Conservation (phyloP, 805 yeast genomes). For the Wickerhamiella allomyrinae region DNA sequence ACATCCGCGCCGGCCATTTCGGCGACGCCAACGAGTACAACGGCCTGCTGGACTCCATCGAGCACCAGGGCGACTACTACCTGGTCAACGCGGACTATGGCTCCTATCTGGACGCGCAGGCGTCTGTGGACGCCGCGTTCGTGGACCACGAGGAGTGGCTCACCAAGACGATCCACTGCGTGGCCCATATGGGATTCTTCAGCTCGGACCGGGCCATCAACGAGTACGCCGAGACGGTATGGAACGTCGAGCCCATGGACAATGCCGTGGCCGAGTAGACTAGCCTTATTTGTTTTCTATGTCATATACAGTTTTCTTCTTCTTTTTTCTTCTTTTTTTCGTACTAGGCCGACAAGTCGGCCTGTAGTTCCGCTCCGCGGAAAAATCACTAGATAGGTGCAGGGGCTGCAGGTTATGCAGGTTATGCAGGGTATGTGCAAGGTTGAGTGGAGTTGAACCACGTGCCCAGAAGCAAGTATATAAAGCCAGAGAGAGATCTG, state of each 20-base stretch:
- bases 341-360: too few species aligned
- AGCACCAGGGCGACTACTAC: constrained; percentile 68
- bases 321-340: too few species aligned
- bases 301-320: too few species aligned
- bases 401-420: too few species aligned
- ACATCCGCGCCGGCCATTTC: constrained; percentile 55
- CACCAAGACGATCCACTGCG: constrained; percentile 59
- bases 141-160: constrained; percentile 58
- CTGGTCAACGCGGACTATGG: constrained; percentile 83
- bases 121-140: constrained; percentile 57
- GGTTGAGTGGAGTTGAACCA: too few species aligned
- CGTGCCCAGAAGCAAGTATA: too few species aligned
- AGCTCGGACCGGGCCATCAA: constrained; percentile 80
- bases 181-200: constrained; percentile 90
- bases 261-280: background rate
- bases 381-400: too few species aligned
- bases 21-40: constrained; percentile 51
- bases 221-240: constrained; percentile 82
- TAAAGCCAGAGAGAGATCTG: too few species aligned
- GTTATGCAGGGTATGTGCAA: too few species aligned
- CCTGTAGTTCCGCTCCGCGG: too few species aligned
- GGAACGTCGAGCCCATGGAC: constrained; percentile 69
- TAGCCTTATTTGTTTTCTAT: too few species aligned
- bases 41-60: constrained; percentile 54
- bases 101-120: constrained; percentile 70